Evolutionary conservation across 345 rosid species (phyloP).

Genomic region (Eucalyptus polybractea): DNA sequence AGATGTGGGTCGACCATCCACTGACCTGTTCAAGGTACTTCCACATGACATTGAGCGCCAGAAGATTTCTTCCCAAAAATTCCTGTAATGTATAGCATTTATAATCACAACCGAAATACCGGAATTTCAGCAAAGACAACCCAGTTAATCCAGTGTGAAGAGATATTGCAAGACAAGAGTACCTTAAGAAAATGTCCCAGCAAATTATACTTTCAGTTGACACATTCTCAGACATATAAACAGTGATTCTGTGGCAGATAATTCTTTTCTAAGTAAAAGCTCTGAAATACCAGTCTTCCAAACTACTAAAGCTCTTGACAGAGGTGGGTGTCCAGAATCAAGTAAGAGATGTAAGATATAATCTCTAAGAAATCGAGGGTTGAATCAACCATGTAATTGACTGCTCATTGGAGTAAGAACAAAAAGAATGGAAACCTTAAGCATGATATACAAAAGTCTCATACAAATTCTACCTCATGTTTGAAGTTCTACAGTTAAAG

Average conservation of each 20-base stretch:
- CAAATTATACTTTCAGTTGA: neutral
- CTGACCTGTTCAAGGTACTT: slow-evolving; percentile 90
- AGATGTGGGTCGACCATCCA: neutral
- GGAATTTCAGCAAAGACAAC: neutral
- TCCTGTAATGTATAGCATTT: slow-evolving; percentile 36
- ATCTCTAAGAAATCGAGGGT: neutral
- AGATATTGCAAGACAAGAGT: neutral
- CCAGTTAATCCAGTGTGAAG: neutral
- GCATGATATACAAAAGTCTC: neutral
- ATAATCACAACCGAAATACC: neutral
- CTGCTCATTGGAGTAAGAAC: neutral
- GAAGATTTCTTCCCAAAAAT: slow-evolving; percentile 94
- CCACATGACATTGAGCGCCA: slow-evolving; percentile 98
- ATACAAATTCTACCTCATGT: neutral
- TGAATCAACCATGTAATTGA: neutral
- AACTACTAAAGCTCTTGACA: neutral
- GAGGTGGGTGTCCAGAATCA: neutral
- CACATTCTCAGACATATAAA: neutral
- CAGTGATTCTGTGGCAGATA: neutral
- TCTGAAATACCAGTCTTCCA: neutral
- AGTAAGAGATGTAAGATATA: neutral
- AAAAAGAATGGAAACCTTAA: neutral
- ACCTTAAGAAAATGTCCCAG: neutral
- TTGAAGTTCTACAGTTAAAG: neutral
- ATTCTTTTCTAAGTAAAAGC: neutral